phyloP scores from a whole-genome alignment of 2,329 filamentous ascomycete species.

The Diaporthe sp. region DNA sequence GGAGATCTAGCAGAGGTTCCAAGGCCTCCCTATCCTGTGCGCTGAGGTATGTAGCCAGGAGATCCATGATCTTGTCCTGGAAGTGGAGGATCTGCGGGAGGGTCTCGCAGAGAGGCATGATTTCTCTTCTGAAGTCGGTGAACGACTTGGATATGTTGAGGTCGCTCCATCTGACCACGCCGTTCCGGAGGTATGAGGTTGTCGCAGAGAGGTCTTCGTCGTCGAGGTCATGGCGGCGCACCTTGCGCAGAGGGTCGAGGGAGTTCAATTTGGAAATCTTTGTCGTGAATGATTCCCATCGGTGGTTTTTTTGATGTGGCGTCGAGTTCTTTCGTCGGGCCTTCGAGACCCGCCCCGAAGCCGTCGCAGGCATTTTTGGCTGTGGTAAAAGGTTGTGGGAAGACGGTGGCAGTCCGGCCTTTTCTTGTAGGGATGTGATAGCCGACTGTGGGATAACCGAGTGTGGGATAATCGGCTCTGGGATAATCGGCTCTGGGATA shows the following conservation, averaged over 20 bases:
- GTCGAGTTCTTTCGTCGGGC: conserved; percentile 77
- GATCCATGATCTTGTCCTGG: conserved; percentile 85
- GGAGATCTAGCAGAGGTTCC: conserved; percentile 88
- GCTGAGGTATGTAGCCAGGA: conserved; percentile 82
- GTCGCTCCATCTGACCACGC: conserved; percentile 90
- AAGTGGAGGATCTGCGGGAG: conserved; percentile 93
- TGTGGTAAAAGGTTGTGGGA: conserved; percentile 40
- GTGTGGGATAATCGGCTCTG: not conserved
- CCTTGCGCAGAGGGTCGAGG: conserved; percentile 90
- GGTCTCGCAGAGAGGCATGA: conserved; percentile 85
- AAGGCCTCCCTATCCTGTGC: conserved; percentile 83
- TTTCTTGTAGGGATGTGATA: not conserved
- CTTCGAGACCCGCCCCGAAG: conserved; percentile 77
- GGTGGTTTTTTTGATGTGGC: conserved; percentile 83
- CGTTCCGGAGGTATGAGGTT: conserved; percentile 88
- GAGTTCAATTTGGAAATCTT: conserved; percentile 91
- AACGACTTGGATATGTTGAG: conserved; percentile 90
- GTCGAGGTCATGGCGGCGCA: conserved; percentile 87
- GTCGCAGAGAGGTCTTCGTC: conserved; percentile 80
- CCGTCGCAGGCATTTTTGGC: conserved; percentile 71
- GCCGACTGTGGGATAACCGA: not conserved
- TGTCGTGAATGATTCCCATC: conserved; percentile 91
- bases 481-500: not conserved
- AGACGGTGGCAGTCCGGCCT: not conserved
- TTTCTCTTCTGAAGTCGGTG: conserved; percentile 80